Evolutionary conservation across 257 asterid genomes (phyloP), one percentile per base, ranked within the genome.

Genomic region (Solanum clarkiae): DNA sequence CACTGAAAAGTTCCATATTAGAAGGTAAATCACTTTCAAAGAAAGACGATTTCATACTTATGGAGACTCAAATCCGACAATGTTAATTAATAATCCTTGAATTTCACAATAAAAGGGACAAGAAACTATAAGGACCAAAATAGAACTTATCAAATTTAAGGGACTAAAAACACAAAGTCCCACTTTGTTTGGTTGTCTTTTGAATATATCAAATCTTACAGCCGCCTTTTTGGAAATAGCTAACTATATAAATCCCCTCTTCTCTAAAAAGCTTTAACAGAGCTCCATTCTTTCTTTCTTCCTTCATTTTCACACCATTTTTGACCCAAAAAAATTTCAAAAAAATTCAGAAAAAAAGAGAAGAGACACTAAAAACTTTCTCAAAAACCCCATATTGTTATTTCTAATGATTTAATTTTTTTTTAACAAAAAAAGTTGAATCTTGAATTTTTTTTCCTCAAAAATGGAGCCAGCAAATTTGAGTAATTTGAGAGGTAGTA

Each of bases 401-500:
- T 40, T 36, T 77, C 9, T 53, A 62, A 74, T 74, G 57, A 51
- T 49, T 22, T 49, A 22, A 51, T 9, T 4, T 75, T 75, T 72
- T 13, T 74, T 1, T 6, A 47, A 4, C 8, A 36, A 74, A 18
- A 51, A 51, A 15, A 4, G 9, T 1, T 20, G 57, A 10, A 72
- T 2, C 29, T 45, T 72, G 56, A 20, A n/a, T n/a, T 0, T 7
- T 65, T 17, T 68, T 16, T 11, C 11, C 7, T n/a, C 6, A 26
- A 22, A 47, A 1, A 84, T 84, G 86, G 86, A 84, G 81, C 69
- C 81, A 29, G 86, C 81, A 59, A 75, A 68, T 69, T 45, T 54
- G n/a, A 20, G 86, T 72, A 69, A 51, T 51, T 51, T 68, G 49
- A 40, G 86, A 84, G 86, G 86, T 15, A 59, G 80, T 79, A 89